Base-by-base conservation (phyloP, 495 filamentous ascomycete genomes). In the Penicillium maclennaniae region DNA sequence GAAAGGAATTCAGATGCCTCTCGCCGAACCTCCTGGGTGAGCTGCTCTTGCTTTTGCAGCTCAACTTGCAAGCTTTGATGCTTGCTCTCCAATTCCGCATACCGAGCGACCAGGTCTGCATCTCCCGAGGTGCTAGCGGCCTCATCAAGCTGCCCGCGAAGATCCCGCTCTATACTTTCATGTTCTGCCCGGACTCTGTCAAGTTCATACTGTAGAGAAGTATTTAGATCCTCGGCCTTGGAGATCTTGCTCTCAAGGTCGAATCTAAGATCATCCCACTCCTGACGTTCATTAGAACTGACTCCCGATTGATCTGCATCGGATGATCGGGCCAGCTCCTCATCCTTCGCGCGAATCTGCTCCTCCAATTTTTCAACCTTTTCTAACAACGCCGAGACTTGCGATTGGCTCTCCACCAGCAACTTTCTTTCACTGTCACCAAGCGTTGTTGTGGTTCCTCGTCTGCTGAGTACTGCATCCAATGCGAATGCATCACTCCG, bases 21-120 rank as follows among this genome's bases (percentile, higher is more conserved):
- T 34, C 80, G 83, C 19, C 89, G 83, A 31, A 97, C 93, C 63
- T 95, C 88, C 49, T 92, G 87, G 0, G 92, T 96, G n/a, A 95
- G 79, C 44, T 87, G 79, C 49, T 87, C 85, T 61, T 95, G 90
- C 51, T 89, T 81, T 48, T 75, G 74, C 28, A 95, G 67, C 20
- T 91, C 81, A 45, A 54, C 62, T 60, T 92, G 85, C 28, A 97
- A 74, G 38, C 82, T 83, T 52, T 86, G 73, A 58, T 96, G 86
- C 59, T 89, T 84, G 42, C 73, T 77, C 58, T 87, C 81, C 34
- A 93, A 69, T n/a, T 84, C 79, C 12, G 81, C 73, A 62, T 86
- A 83, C 21, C 78, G 75, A 34, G 65, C 66, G 50, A 78, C 72
- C 68, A 81, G 70, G 51, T 80, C 80, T 16, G 60, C 49, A 58